Evolutionary conservation across 2,329 filamentous ascomycete species (phyloP).

Genomic region (Hypomyces rosellus): DNA sequence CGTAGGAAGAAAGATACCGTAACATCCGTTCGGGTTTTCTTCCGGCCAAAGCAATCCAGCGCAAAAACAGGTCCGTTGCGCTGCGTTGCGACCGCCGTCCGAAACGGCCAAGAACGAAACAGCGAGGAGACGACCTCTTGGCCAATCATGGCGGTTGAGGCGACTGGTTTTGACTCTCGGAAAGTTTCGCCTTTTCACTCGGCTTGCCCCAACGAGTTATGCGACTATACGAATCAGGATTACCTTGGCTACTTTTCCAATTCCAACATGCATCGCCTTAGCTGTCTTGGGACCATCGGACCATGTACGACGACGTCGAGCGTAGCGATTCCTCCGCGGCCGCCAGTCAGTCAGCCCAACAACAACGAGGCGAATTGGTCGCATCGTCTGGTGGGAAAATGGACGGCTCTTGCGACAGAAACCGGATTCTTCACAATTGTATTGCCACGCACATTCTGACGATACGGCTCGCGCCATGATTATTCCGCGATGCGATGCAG

Average conservation of each 20-base stretch:
- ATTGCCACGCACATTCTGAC: neutral
- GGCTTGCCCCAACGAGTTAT: slow-evolving; percentile 3
- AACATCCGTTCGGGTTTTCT: slow-evolving; percentile 5
- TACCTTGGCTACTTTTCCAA: neutral
- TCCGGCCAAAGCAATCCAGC: neutral
- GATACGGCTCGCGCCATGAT: neutral
- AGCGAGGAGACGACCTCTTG: neutral
- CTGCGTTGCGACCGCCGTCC: slow-evolving; percentile 1
- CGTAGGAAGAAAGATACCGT: slow-evolving; percentile 1
- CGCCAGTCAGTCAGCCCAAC: neutral
- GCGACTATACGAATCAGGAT: neutral
- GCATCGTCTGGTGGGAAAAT: neutral
- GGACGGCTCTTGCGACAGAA: neutral
- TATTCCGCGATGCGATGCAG: neutral
- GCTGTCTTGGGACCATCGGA: neutral
- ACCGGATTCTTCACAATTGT: neutral
- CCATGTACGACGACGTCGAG: neutral
- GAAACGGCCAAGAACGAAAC: slow-evolving; percentile 6
- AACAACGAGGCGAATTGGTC: neutral
- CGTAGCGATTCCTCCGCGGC: neutral
- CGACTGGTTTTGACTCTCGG: slow-evolving; percentile 8
- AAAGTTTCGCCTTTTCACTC: slow-evolving; percentile 2
- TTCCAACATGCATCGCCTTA: neutral
- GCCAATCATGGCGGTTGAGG: slow-evolving; percentile 2
- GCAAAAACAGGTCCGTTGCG: slow-evolving; percentile 3